A percentile compares a stretch with the other conserved stretches of the same genome.
phyloP scores from a whole-genome alignment of 441 rosid species.

The Jatropha podagrica region DNA sequence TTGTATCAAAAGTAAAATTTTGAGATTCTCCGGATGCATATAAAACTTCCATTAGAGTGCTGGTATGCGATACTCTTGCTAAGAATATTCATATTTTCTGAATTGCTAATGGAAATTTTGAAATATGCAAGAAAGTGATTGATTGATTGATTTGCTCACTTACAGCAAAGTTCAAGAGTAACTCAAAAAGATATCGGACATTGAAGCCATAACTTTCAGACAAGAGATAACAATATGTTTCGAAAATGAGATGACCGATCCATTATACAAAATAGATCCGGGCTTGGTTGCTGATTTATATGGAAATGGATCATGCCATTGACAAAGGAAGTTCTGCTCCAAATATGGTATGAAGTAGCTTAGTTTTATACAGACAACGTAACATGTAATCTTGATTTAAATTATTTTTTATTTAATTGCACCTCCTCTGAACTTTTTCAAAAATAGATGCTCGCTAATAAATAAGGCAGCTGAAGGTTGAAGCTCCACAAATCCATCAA shows the following conservation, averaged over 20 bases:
- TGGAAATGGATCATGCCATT: slow-evolving; percentile 93
- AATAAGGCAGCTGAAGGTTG: too few species aligned
- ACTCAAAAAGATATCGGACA: slow-evolving; percentile 68
- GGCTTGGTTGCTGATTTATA: slow-evolving; percentile 69
- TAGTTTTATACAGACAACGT: too few species aligned
- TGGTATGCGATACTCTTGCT: slow-evolving; percentile 37
- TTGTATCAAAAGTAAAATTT: slow-evolving; percentile 90
- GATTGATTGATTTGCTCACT: slow-evolving; percentile 71
- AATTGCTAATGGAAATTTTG: background rate
- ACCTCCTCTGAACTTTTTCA: too few species aligned
- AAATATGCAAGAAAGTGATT: slow-evolving; percentile 51
- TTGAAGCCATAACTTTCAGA: slow-evolving; percentile 68
- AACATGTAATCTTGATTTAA: background rate
- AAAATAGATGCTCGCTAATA: too few species aligned
- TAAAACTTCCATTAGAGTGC: slow-evolving; percentile 60
- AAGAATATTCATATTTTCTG: background rate
- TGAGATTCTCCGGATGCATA: slow-evolving; percentile 63
- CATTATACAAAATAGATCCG: slow-evolving; percentile 71
- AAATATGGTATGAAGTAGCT: too few species aligned
- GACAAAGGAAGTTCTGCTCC: slow-evolving; percentile 73
- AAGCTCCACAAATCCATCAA: too few species aligned
- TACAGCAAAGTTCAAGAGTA: slow-evolving; percentile 66
- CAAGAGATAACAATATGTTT: slow-evolving; percentile 52
- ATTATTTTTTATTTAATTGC: too few species aligned
- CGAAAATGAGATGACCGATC: slow-evolving; percentile 40